Conservation (phyloP, 768 basidiomycete species). For the Boletus reticulatus region DNA sequence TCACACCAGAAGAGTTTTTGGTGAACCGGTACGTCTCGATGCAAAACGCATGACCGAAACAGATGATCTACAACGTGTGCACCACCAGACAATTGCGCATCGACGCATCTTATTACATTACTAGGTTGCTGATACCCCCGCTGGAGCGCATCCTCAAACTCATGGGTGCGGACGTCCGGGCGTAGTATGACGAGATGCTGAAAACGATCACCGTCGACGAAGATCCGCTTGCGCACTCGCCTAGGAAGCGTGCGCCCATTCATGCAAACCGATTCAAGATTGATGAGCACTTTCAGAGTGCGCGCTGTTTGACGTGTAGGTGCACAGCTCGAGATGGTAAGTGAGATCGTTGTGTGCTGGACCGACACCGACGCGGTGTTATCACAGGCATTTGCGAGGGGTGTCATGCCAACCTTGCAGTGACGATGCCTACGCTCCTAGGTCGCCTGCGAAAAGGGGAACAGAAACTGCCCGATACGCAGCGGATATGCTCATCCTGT, state of each 20-base stretch:
- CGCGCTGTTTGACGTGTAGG: too few species aligned
- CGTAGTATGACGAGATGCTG: slow-evolving; percentile 6
- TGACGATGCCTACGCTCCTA: slow-evolving; percentile 56
- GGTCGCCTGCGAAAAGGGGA: slow-evolving; percentile 56
- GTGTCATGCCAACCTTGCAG: slow-evolving; percentile 52
- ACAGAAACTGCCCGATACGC: slow-evolving; percentile 47
- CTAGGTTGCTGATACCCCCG: slow-evolving; percentile 82
- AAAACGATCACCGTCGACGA: slow-evolving; percentile 29
- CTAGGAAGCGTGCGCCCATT: slow-evolving; percentile 32
- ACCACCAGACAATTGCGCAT: slow-evolving; percentile 59
- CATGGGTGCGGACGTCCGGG: neutral
- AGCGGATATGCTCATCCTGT: too few species aligned
- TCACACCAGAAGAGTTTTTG: slow-evolving; percentile 68
- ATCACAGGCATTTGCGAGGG: too few species aligned
- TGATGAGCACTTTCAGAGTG: slow-evolving; percentile 70
- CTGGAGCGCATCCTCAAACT: slow-evolving; percentile 89
- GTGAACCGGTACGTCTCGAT: slow-evolving; percentile 49
- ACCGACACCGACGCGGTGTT: too few species aligned
- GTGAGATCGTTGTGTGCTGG: too few species aligned
- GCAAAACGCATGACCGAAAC: neutral
- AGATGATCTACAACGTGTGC: neutral
- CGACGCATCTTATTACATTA: slow-evolving; percentile 91
- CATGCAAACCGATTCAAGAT: slow-evolving; percentile 50
- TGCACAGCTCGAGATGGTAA: too few species aligned
- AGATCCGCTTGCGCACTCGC: slow-evolving; percentile 35